These are phyloP conservation scores for Starmerella potacharoeniae DNA, from an alignment of 805 yeast genomes.

Conservation along the genomic window DNA sequence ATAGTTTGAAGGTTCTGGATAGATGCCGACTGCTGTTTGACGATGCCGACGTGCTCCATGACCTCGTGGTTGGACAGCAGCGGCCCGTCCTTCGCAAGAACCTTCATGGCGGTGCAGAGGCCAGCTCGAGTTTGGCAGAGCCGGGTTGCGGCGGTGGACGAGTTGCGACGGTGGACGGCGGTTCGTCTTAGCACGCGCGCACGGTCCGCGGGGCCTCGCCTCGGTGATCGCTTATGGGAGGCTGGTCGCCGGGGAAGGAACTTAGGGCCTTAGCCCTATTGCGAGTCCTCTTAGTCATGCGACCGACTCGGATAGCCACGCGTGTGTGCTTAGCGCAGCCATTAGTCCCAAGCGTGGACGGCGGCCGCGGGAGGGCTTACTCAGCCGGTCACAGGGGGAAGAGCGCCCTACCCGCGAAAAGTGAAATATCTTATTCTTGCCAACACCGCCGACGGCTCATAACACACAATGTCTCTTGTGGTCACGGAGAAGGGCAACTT, in stretches of 20 bases:
- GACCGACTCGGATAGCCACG: background rate
- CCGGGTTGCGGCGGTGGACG: background rate
- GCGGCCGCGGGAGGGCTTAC: background rate
- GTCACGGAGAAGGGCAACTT: slow-evolving; percentile 98
- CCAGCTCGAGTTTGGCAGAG: background rate
- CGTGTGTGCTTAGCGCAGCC: background rate
- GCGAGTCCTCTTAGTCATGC: background rate
- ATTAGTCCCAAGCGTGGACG: background rate
- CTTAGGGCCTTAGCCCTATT: slow-evolving; percentile 1
- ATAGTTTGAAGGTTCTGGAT: slow-evolving; percentile 28
- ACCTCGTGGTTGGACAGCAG: slow-evolving; percentile 60
- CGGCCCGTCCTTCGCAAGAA: slow-evolving; percentile 42
- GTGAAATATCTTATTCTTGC: slow-evolving; percentile 15
- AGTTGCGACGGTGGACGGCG: too few relatives aligned
- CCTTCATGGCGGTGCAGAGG: slow-evolving; percentile 26
- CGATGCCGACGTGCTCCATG: slow-evolving; percentile 39
- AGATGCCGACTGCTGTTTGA: slow-evolving; percentile 30
- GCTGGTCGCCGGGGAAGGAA: background rate
- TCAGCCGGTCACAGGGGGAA: background rate
- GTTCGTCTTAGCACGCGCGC: too few relatives aligned
- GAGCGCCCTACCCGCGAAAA: slow-evolving; percentile 1
- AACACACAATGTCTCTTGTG: slow-evolving; percentile 69
- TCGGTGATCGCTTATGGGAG: background rate
- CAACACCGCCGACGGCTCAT: slow-evolving; percentile 7
- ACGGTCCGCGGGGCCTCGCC: too few relatives aligned